Base-by-base conservation (phyloP, 148 eudicot species). In the Cornus kousa region DNA sequence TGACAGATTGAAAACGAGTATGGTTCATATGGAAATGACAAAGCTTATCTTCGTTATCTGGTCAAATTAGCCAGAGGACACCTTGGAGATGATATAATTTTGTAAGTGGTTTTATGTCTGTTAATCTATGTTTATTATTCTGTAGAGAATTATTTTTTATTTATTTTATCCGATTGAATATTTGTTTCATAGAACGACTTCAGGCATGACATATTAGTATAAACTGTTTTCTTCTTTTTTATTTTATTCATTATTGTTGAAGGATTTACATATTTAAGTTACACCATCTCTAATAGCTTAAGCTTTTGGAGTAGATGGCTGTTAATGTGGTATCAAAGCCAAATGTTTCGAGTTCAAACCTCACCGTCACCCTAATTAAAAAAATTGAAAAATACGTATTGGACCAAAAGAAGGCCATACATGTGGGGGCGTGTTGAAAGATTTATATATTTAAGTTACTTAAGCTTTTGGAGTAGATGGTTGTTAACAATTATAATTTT, bases 1-100 rank as follows among this genome's bases (percentile, higher is more conserved):
- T 88, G 83, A 78, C 97, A 95, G 98, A 90, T 93, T 68, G 98
- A 95, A 82, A 95, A 95, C 82, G 98, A 95, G 82, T 95, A 80
- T 85, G 98, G 98, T 79, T 95, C 98, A 65, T 95, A 87, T 67
- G 97, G 94, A 82, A 90, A 93, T 86, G 97, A 95, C 77, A 87
- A 93, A 86, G 90, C 86, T 68, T 95, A 95, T 84, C 82, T 95
- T 81, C 92, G 78, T 82, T 88, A 90, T 89, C 87, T 95, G 67
- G 92, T 91, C 75, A 80, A 76, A 57, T 77, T 91, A 79, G 94
- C 93, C 67, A 82, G 91, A 80, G 76, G 74, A 76, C 94, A 95
- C 85, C 92, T 95, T 62, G 96, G 96, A 78, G 86, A 93, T 69
- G 93, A 84, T 32, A 78, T 84, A 59, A 87, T 87, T 67, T 81